Evolutionary conservation across 2,329 filamentous ascomycete species (phyloP).

Genomic region (Microdochium bolleyi): DNA sequence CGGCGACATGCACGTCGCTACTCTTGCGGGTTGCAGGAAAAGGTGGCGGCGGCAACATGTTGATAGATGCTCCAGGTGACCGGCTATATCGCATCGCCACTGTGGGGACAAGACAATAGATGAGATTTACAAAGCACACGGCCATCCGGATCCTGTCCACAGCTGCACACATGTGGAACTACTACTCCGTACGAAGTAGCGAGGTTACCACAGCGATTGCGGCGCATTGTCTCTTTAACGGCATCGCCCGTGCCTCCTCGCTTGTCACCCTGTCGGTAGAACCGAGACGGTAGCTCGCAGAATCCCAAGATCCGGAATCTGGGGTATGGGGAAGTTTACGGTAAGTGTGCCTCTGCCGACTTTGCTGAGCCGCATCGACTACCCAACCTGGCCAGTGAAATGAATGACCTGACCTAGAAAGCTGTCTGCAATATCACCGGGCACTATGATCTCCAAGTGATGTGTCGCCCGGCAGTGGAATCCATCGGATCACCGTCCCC

Average conservation of each 20-base stretch:
- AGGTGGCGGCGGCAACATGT: neutral
- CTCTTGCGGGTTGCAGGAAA: neutral
- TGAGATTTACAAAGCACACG: neutral
- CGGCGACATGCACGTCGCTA: neutral
- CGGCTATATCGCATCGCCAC: neutral
- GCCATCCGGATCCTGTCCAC: neutral
- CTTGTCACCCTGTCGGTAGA: neutral
- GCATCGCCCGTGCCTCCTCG: neutral
- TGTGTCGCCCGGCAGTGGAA: neutral
- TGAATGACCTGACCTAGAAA: neutral
- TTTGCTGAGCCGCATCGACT: neutral
- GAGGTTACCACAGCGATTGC: neutral
- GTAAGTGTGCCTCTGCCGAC: neutral
- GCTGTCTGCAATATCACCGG: neutral
- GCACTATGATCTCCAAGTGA: neutral
- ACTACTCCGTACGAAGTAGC: neutral
- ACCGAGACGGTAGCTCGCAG: neutral
- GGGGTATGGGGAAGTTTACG: neutral
- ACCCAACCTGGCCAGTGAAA: neutral
- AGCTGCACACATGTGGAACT: neutral
- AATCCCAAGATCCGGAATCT: neutral
- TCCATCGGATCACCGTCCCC: neutral
- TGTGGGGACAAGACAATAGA: neutral
- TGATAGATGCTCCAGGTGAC: neutral
- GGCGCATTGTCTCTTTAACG: neutral